Evolutionary conservation across 345 rosid species (phyloP), one percentile per base, ranked within the genome.

Genomic region (Isatis tinctoria): DNA sequence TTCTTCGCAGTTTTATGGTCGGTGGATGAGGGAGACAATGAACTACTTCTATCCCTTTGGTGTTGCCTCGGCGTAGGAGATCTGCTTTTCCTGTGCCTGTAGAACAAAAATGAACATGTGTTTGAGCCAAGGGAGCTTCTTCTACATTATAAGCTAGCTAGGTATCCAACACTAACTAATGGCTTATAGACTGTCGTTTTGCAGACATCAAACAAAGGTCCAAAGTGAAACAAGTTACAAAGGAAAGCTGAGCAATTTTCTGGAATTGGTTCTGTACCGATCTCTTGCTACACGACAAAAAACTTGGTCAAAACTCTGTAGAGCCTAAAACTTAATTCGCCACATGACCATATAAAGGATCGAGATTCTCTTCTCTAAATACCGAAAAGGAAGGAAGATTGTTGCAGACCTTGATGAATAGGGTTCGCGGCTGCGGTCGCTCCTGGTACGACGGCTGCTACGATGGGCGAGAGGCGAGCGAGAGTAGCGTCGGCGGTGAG

Each of bases 11-110:
- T 60, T 56, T 61, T 81, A 53, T 73, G 83, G 43, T 86, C 88
- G 4, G 60, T 30, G 61, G 86, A 69, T 2, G 80, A 56, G 16
- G 87, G 86, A 78, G 93, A 90, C 43, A 76, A 32, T 3, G 91
- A 84, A 26, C 53, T 53, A 61, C 81, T 78, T 78, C 60, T 81
- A 30, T 65, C 87, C 10, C 83, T 78, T 47, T 82, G 77, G 61
- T 67, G 89, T 59, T 80, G 83, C 79, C 86, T 81, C 0, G 84
- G 87, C 16, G 81, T 56, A 5, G 91, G 91, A 69, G 97, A 90
- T 14, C 74, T 86, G 24, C 83, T 88, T 68, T 82, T 87, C 41
- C 87, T 90, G 70, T 85, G 86, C 75, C 92, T 81, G 18, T 79
- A 66, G 65, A 14, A 51, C 3, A 39, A 48, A 12, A 32, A 32